Evolutionary conservation across 441 rosid species (phyloP), one percentile per base, ranked within the genome.

Genomic region (Cnidoscolus chayamansa): DNA sequence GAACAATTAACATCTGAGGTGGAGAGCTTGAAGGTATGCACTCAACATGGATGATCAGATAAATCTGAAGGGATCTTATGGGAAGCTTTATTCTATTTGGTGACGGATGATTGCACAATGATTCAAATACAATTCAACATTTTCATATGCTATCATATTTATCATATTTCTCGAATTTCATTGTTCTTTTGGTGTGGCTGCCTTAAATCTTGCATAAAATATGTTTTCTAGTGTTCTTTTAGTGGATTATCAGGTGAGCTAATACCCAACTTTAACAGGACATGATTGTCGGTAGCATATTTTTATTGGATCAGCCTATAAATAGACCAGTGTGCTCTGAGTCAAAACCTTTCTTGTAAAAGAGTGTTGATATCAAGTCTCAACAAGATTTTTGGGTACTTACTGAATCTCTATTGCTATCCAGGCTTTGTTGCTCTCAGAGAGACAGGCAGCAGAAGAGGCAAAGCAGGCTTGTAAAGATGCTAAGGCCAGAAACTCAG

Each of bases 11-110:
- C 78, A 50, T 80, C 86, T 66, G 98, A 93, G 79, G 87, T 90
- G 58, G 90, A 90, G 74, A 89, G 81, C 82, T 82, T 96, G 88
- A 92, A 92, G 97, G 98, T 96, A 81, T 63, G 76, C 65, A 72
- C 54, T 65, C 47, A 65, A 74, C 64, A 51, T 54, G 60, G 66
- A 56, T 54, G 13, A 54, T 75, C 25, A 43, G 25, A 25, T 25
- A 25, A 25, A 25, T 25, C 25, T 25, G 25, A 25, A 25, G 25
- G 25, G 25, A 25, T 25, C 25, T 25, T 25, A 25, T 50, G 51
- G 11, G 57, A 12, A 73, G 20, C 25, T 45, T 57, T 37, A 20
- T 19, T 49, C 30, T 37, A 50, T 9, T 60, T 7, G 16, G 32
- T 19, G 13, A 40, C 10, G 10, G 43, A 50, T 20, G 58, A 43